These are phyloP conservation scores for Puccinia polysora DNA, from an alignment of 1,284 basidiomycete species.

Conservation along the genomic window DNA sequence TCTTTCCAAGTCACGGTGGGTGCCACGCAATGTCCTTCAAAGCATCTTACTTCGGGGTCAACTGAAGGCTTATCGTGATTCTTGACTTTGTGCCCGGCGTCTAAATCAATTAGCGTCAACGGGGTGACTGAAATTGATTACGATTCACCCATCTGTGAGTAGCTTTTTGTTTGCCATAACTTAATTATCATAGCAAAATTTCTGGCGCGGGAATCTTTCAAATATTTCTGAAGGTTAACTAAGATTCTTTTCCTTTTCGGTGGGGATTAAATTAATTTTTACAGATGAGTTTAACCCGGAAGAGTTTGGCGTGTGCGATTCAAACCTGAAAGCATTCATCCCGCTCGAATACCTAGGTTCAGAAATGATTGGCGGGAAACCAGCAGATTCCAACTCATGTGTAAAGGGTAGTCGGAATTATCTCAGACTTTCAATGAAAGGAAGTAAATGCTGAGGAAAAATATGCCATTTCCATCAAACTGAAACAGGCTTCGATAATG, in stretches of 20 bases:
- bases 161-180: neutral
- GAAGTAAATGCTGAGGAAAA: neutral
- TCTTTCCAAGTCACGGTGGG: slow-evolving; percentile 28
- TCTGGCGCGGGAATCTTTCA: too few species aligned
- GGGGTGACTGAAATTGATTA: neutral
- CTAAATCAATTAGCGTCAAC: slow-evolving; percentile 2
- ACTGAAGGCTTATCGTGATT: neutral
- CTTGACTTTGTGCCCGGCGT: too few species aligned
- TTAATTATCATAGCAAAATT: neutral
- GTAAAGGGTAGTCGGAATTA: neutral
- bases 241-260: neutral
- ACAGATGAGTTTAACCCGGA: slow-evolving; percentile 33
- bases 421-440: neutral
- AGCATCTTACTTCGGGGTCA: neutral
- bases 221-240: neutral
- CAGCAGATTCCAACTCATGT: neutral
- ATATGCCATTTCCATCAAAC: neutral
- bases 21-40: neutral
- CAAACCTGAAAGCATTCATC: slow-evolving; percentile 35
- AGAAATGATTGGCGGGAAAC: slow-evolving; percentile 11
- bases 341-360: slow-evolving; percentile 33
- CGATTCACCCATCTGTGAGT: slow-evolving; percentile 26
- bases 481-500: slow-evolving; percentile 39
- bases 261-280: neutral
- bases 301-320: slow-evolving; percentile 34